A percentile compares a stretch with the other conserved stretches of the same genome.
phyloP scores from a whole-genome alignment of 495 filamentous ascomycete genomes.

The Achaetomiella virescens region DNA sequence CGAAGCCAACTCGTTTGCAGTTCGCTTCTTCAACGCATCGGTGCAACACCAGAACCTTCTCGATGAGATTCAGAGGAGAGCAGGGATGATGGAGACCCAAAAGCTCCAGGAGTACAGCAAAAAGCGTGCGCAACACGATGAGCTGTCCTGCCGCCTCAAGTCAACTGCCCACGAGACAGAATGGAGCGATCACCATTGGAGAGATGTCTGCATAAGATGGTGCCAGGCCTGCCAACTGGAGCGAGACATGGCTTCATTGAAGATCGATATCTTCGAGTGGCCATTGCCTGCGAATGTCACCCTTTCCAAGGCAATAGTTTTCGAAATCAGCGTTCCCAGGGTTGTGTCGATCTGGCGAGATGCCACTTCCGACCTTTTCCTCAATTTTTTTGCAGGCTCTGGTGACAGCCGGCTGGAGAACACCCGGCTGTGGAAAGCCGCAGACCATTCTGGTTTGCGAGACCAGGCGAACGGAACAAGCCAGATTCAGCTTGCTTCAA shows the following conservation, averaged over 20 bases:
- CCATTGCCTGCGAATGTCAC: constrained; percentile 43
- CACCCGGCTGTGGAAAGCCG: neutral
- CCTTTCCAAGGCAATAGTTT: constrained; percentile 45
- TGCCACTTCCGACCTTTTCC: constrained; percentile 38
- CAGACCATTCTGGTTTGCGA: neutral
- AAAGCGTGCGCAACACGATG: constrained; percentile 9
- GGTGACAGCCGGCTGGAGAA: neutral
- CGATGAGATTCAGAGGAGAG: constrained; percentile 34
- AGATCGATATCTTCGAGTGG: constrained; percentile 55
- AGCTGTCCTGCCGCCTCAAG: neutral
- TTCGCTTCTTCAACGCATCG: constrained; percentile 48
- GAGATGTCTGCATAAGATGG: constrained; percentile 29
- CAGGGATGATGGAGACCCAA: constrained; percentile 20
- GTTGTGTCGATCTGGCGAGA: constrained; percentile 51
- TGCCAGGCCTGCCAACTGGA: constrained; percentile 29
- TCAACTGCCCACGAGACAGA: neutral
- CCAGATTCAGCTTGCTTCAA: constrained; percentile 12
- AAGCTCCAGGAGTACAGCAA: constrained; percentile 46
- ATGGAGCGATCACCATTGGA: neutral
- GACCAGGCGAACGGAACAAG: neutral
- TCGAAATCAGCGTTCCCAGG: constrained; percentile 49
- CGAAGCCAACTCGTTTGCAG: constrained; percentile 40
- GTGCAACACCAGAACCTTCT: constrained; percentile 34
- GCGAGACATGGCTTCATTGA: constrained; percentile 27
- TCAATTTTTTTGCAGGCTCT: constrained; percentile 29